phyloP scores from a whole-genome alignment of 176 grass and related monocot species.

The Oryza glaberrima region DNA sequence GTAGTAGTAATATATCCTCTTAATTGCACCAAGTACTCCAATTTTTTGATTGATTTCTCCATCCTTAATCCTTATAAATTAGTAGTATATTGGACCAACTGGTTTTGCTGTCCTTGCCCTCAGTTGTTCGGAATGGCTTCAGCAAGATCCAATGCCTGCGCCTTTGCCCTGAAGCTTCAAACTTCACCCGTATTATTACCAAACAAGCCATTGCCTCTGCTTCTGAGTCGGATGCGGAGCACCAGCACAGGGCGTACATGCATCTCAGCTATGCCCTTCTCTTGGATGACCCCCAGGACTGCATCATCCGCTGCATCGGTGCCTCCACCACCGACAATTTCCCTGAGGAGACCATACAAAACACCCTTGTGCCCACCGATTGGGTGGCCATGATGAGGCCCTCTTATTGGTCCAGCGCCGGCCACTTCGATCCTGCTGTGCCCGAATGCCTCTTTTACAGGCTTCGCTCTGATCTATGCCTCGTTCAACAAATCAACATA shows the following conservation, averaged over 20 bases:
- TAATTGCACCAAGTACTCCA: too few species aligned
- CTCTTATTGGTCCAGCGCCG: conserved; percentile 75
- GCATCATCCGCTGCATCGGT: conserved; percentile 49
- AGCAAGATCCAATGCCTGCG: conserved; percentile 58
- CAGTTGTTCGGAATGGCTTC: conserved; percentile 61
- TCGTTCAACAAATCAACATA: conserved; percentile 70
- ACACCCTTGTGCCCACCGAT: conserved; percentile 53
- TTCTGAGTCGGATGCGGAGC: background rate
- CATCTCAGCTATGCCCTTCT: conserved; percentile 41
- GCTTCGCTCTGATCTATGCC: conserved; percentile 47
- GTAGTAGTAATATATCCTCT: too few species aligned
- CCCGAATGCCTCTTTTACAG: conserved; percentile 55
- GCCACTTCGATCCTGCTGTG: conserved; percentile 40
- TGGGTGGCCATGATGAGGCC: background rate
- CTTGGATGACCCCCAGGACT: conserved; percentile 24
- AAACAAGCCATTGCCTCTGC: background rate
- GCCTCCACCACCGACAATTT: conserved; percentile 80
- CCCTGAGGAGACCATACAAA: conserved; percentile 63
- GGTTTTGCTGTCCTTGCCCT: too few species aligned
- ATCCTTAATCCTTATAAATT: too few species aligned
- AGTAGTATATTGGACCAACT: too few species aligned
- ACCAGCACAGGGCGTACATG: conserved; percentile 49
- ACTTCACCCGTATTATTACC: conserved; percentile 34
- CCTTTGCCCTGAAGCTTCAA: conserved; percentile 48
- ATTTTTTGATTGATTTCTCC: too few species aligned